Conservation (phyloP, 108 stramenopile species). For the Cyclotella atomus region DNA sequence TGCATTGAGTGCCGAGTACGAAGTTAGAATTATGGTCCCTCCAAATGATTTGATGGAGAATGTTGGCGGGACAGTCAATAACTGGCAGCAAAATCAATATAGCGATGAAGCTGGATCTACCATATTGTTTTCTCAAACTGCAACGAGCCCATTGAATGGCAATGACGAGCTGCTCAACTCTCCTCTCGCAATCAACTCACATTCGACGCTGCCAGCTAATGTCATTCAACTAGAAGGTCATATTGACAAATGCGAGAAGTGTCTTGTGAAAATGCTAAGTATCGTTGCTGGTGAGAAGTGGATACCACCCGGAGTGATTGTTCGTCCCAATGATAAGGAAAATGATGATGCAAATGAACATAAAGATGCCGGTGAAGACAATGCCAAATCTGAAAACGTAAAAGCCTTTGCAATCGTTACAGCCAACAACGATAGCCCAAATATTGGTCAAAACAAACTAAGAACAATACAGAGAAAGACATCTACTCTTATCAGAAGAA, state of each 20-base stretch:
- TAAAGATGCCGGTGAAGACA: background rate
- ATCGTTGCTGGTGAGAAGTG: slow-evolving; percentile 35
- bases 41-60: slow-evolving; percentile 26
- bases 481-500: background rate
- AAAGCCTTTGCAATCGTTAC: background rate
- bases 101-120: too few relatives aligned
- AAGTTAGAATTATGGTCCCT: slow-evolving; percentile 81
- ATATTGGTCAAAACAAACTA: background rate
- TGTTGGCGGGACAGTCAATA: background rate
- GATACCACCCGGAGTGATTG: slow-evolving; percentile 32
- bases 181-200: background rate
- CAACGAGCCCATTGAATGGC: background rate
- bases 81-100: slow-evolving; percentile 24
- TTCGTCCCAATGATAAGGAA: too few relatives aligned
- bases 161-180: background rate
- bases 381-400: background rate
- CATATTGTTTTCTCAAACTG: background rate
- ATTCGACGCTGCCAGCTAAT: slow-evolving; percentile 14
- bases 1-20: slow-evolving; percentile 51
- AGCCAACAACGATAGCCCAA: background rate
- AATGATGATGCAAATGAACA: background rate
- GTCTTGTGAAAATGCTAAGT: slow-evolving; percentile 38
- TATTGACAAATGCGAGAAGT: slow-evolving; percentile 38
- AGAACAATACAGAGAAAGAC: slow-evolving; percentile 1
- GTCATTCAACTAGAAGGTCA: slow-evolving; percentile 53